Evolutionary conservation across 495 filamentous ascomycete genomes (phyloP).

Genomic region (Usnea hakonensis): DNA sequence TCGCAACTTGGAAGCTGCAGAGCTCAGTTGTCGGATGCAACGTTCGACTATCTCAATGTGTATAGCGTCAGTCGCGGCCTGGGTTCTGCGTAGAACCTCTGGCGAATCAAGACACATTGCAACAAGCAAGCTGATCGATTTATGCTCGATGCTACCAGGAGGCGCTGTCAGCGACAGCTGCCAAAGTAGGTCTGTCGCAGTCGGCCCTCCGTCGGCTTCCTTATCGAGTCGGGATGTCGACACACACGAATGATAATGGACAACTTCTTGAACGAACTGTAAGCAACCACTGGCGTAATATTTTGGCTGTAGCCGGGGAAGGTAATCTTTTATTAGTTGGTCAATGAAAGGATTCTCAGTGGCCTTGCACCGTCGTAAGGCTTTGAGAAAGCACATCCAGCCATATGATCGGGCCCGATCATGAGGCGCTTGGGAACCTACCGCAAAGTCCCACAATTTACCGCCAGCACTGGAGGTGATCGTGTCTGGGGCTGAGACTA

Average conservation of each 20-base stretch:
- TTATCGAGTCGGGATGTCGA: constrained; percentile 12
- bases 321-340: constrained; percentile 56
- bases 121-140: constrained; percentile 62
- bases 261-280: constrained; percentile 54
- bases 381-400: constrained; percentile 55
- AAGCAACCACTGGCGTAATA: constrained; percentile 61
- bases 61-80: constrained; percentile 52
- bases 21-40: constrained; percentile 66
- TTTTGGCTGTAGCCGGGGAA: constrained; percentile 54
- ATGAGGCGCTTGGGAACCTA: constrained; percentile 50
- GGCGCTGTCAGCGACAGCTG: constrained; percentile 66
- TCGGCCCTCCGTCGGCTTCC: constrained; percentile 23
- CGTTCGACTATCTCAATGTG: constrained; percentile 71
- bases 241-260: constrained; percentile 36
- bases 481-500: constrained; percentile 49
- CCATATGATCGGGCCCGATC: constrained; percentile 49
- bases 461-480: constrained; percentile 54
- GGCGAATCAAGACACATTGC: constrained; percentile 61
- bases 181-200: constrained; percentile 75
- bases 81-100: constrained; percentile 35
- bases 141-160: constrained; percentile 57
- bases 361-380: neutral
- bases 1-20: constrained; percentile 57
- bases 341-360: constrained; percentile 55
- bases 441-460: constrained; percentile 59